Evolutionary conservation across 2,329 filamentous ascomycete genomes (phyloP).

Genomic region (Aspergillus nomiae): DNA sequence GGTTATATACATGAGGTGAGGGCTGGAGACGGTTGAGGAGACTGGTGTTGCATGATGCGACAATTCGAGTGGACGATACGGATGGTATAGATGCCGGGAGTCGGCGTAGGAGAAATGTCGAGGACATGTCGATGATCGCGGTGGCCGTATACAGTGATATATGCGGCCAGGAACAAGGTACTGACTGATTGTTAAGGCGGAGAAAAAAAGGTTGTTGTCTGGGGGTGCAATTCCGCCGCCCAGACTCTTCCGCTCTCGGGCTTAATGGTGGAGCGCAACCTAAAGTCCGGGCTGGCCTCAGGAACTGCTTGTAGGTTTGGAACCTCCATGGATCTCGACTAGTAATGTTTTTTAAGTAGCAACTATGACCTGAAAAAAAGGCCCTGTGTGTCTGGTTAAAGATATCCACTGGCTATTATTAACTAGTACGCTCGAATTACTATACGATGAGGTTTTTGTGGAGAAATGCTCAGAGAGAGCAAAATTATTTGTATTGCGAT

Average conservation of each 20-base stretch:
- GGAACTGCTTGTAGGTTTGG: not conserved
- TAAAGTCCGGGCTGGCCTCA: not conserved
- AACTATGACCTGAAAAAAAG: not conserved
- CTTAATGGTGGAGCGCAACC: not conserved
- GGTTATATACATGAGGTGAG: not conserved
- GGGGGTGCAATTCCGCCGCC: slow-evolving; percentile 6
- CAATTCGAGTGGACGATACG: not conserved
- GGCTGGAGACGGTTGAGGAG: not conserved
- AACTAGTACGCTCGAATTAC: too few species aligned
- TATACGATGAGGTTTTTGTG: too few species aligned
- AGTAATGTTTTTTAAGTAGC: not conserved
- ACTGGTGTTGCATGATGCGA: not conserved
- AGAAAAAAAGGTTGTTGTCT: slow-evolving; percentile 12
- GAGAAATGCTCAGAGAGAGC: not conserved
- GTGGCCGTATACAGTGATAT: not conserved
- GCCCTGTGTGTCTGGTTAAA: too few species aligned
- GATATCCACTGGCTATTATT: too few species aligned
- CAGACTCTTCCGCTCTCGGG: slow-evolving; percentile 5
- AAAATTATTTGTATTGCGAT: not conserved
- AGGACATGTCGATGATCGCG: not conserved
- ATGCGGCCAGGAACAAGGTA: not conserved
- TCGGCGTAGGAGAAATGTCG: not conserved
- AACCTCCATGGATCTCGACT: not conserved
- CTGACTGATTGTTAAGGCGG: slow-evolving; percentile 9
- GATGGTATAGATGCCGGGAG: not conserved